Conservation (phyloP, 768 basidiomycete genomes). For the Podaxis rugospora region DNA sequence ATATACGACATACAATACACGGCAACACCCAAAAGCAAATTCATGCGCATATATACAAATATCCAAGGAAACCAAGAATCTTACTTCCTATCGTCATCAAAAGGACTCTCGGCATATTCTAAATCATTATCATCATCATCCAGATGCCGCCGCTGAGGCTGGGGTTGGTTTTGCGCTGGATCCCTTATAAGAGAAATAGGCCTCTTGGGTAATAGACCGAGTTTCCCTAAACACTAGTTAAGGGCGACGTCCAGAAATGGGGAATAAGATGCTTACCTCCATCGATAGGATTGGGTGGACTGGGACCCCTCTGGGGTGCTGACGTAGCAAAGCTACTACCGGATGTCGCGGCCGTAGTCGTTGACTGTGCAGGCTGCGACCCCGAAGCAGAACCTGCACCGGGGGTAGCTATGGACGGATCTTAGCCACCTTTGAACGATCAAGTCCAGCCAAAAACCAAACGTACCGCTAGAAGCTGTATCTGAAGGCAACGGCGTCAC, state of each 20-base stretch:
- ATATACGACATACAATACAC: slow-evolving; percentile 2
- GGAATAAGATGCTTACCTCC: slow-evolving; percentile 20
- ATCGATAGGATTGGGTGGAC: slow-evolving; percentile 23
- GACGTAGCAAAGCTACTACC: neutral
- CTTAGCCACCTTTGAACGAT: neutral
- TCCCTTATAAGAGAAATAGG: slow-evolving; percentile 50
- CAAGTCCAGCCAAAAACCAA: neutral
- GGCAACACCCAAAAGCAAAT: neutral
- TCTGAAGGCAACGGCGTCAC: slow-evolving; percentile 10
- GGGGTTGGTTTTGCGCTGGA: slow-evolving; percentile 16
- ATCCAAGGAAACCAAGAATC: neutral
- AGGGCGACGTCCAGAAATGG: neutral
- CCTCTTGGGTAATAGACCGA: slow-evolving; percentile 69
- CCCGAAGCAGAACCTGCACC: neutral
- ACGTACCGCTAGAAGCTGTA: neutral
- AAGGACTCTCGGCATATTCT: slow-evolving; percentile 74
- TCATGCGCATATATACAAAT: neutral
- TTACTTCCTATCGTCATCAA: slow-evolving; percentile 45
- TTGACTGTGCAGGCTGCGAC: neutral
- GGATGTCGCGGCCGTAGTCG: slow-evolving; percentile 3
- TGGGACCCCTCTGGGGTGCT: slow-evolving; percentile 10
- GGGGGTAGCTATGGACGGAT: neutral
- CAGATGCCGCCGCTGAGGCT: slow-evolving; percentile 12
- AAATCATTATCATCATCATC: slow-evolving; percentile 48
- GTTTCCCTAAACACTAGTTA: slow-evolving; percentile 41